Evolutionary conservation across 441 rosid species (phyloP).

Genomic region (Raphanus hybrid): DNA sequence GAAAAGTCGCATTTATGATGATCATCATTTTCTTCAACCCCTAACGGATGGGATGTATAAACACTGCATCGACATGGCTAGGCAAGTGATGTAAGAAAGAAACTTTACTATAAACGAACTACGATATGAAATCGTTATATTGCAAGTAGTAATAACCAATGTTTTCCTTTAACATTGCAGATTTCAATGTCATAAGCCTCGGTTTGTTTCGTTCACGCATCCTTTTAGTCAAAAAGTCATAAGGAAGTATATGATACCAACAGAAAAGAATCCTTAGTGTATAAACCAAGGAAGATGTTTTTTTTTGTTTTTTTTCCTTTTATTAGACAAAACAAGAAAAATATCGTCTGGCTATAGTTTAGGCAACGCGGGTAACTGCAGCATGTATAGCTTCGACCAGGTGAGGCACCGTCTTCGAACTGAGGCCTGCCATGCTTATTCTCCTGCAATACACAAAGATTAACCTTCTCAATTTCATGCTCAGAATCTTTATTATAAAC

Average conservation of each 20-base stretch:
- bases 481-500: not conserved
- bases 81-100: not conserved
- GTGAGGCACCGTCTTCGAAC: constrained; percentile 60
- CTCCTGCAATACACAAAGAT: constrained; percentile 54
- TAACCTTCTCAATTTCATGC: not conserved
- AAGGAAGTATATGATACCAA: constrained; percentile 15
- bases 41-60: not conserved
- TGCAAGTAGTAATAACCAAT: constrained; percentile 13
- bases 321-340: constrained; percentile 14
- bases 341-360: constrained; percentile 16
- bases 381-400: constrained; percentile 69
- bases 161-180: not conserved
- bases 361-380: constrained; percentile 48
- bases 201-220: not conserved
- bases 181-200: constrained; percentile 14
- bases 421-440: constrained; percentile 71
- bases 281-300: constrained; percentile 17
- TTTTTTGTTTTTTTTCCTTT: not conserved
- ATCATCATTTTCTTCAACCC: not conserved
- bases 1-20: not conserved
- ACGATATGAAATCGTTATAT: not conserved
- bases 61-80: not conserved
- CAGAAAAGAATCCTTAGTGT: not conserved
- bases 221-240: not conserved
- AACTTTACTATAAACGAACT: not conserved